Evolutionary conservation across 2,329 filamentous ascomycete genomes (phyloP).

Genomic region (Neonectria punicea): DNA sequence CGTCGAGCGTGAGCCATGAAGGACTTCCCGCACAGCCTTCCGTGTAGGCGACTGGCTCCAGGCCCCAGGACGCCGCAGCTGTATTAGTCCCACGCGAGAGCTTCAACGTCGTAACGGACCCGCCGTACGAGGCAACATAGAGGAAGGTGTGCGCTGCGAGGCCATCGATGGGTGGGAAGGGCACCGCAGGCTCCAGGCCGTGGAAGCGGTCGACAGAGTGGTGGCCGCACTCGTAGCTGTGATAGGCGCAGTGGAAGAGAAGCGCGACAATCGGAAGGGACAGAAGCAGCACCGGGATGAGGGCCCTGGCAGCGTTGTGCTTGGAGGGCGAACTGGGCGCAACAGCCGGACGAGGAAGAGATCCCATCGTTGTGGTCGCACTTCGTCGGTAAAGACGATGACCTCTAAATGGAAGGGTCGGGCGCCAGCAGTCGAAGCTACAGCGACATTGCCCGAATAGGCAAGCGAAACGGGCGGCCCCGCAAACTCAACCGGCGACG

Average conservation of each 20-base stretch:
- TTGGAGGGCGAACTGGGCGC: slow-evolving; percentile 11
- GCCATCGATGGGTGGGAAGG: background rate
- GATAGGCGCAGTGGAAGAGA: slow-evolving; percentile 32
- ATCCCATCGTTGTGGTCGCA: slow-evolving; percentile 23
- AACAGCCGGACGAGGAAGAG: slow-evolving; percentile 9
- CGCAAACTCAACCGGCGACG: background rate
- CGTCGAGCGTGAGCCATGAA: slow-evolving; percentile 69
- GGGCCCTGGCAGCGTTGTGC: slow-evolving; percentile 9
- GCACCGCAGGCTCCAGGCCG: background rate
- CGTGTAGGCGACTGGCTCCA: slow-evolving; percentile 55
- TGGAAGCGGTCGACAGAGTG: background rate
- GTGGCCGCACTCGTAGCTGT: slow-evolving; percentile 15
- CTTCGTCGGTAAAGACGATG: background rate
- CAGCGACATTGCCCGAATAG: slow-evolving; percentile 3
- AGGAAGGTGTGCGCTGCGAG: slow-evolving; percentile 39
- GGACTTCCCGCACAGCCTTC: slow-evolving; percentile 64
- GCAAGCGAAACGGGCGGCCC: background rate
- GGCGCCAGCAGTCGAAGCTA: background rate
- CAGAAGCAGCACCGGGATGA: slow-evolving; percentile 30
- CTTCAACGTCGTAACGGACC: slow-evolving; percentile 60
- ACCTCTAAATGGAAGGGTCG: background rate
- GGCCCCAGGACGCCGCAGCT: slow-evolving; percentile 31
- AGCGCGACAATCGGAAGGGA: slow-evolving; percentile 25
- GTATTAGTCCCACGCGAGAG: slow-evolving; percentile 44
- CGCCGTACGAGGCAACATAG: slow-evolving; percentile 61